Percentiles rank a stretch among this genome's conserved stretches.
Conservation (phyloP, 2,329 filamentous ascomycete genomes). For the Orbilia blumenaviensis region DNA sequence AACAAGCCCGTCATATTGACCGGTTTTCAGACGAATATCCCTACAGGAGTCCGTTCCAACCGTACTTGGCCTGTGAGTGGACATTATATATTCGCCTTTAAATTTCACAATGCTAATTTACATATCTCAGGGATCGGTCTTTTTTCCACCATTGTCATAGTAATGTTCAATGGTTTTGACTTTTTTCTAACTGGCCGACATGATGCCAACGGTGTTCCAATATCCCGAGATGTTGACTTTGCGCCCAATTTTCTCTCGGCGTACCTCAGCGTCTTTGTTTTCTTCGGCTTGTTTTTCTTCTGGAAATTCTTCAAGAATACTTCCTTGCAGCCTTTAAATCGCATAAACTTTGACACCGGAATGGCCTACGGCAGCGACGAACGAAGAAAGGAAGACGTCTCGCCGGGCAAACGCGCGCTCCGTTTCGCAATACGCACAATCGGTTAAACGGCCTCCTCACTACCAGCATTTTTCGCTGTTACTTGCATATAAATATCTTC, state of each 20-base stretch:
- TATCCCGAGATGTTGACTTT: slow-evolving; percentile 47
- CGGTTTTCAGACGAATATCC: slow-evolving; percentile 50
- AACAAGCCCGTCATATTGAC: slow-evolving; percentile 51
- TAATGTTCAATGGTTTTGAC: slow-evolving; percentile 75
- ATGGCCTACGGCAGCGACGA: slow-evolving; percentile 52
- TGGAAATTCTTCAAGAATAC: slow-evolving; percentile 75
- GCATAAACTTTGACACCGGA: slow-evolving; percentile 53
- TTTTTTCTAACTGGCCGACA: slow-evolving; percentile 71
- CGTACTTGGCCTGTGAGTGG: slow-evolving; percentile 47
- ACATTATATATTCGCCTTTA: neutral
- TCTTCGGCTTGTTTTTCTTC: slow-evolving; percentile 67
- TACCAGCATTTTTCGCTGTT: too few species aligned
- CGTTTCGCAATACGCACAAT: slow-evolving; percentile 49
- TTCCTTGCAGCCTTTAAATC: slow-evolving; percentile 65
- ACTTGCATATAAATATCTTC: too few species aligned
- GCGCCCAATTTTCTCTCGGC: slow-evolving; percentile 69
- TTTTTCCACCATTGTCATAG: slow-evolving; percentile 70
- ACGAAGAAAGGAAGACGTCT: slow-evolving; percentile 44
- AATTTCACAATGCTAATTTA: neutral
- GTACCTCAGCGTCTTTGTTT: slow-evolving; percentile 72
- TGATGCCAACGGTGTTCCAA: slow-evolving; percentile 59
- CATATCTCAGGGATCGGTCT: slow-evolving; percentile 66
- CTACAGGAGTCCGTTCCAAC: slow-evolving; percentile 52
- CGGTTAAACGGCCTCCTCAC: slow-evolving; percentile 5
- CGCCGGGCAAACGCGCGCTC: slow-evolving; percentile 36